phyloP scores from a whole-genome alignment of 139 green algal genomes.

The Chlamydomonas eustigma region DNA sequence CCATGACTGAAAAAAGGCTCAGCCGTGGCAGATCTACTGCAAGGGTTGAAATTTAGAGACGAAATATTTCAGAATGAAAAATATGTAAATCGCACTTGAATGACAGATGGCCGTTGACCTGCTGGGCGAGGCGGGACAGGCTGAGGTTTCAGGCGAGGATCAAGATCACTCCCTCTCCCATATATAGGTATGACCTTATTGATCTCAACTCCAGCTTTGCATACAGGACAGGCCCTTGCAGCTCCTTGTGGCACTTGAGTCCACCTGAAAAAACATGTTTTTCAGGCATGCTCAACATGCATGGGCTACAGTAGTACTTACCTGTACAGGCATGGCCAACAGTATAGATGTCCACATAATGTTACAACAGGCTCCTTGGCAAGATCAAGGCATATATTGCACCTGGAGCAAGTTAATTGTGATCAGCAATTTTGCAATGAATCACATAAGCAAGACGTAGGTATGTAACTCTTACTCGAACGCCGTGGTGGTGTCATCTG shows the following conservation, averaged over 20 bases:
- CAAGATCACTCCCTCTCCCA: slow-evolving; percentile 9
- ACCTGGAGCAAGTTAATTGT: slow-evolving; percentile 36
- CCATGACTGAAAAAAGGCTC: too few species aligned
- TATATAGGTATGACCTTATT: slow-evolving; percentile 10
- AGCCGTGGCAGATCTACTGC: too few species aligned
- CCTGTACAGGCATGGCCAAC: slow-evolving; percentile 91
- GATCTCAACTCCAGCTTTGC: slow-evolving; percentile 8
- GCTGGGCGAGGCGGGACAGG: background rate
- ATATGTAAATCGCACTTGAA: background rate
- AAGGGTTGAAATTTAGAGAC: too few species aligned
- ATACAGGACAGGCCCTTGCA: slow-evolving; percentile 3
- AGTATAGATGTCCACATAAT: slow-evolving; percentile 93
- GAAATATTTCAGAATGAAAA: too few species aligned
- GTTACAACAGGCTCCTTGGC: slow-evolving; percentile 90
- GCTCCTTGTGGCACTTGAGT: background rate
- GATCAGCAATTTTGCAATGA: too few species aligned
- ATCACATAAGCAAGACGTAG: too few species aligned
- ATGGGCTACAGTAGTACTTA: slow-evolving; percentile 24
- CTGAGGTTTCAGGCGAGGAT: background rate
- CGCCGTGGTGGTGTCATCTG: too few species aligned
- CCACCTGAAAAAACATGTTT: slow-evolving; percentile 1
- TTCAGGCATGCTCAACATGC: background rate
- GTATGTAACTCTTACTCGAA: too few species aligned
- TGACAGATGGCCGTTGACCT: background rate
- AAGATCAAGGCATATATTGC: slow-evolving; percentile 95